Base-by-base conservation (phyloP, 768 basidiomycete species). In the Lactarius evosmus region DNA sequence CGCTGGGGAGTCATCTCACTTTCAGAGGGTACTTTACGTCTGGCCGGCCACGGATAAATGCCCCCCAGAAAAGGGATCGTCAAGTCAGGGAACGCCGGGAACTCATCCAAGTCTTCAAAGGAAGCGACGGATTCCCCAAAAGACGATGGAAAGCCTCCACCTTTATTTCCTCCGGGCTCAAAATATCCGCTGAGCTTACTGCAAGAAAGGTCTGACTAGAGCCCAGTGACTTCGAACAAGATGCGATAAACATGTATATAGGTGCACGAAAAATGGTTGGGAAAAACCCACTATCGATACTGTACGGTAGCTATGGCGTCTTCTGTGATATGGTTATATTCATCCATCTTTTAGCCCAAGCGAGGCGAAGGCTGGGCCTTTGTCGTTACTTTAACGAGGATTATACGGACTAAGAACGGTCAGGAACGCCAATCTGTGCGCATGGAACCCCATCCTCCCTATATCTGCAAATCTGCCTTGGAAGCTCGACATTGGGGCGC, bases 401-500 rank as follows among this genome's bases (percentile, higher is more conserved):
- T 85, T 56, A 86, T 89, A 72, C 87, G 86, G 72, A 94, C 88
- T 73, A 86, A 80, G 22, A 84, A 84, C 4, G 68, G 66, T 8
- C 60, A 67, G 52, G 81, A 87, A 67, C 80, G 75, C 59, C 91
- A 94, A 70, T 81, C 77, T 5, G 86, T 93, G 17, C 80, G 84
- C 52, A 75, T 97, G 66, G 85, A 85, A 65, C 88, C 93, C 6
- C 83, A 88, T 71, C 89, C 91, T 1, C 82, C 87, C 7, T 83
- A 90, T 67, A 75, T 82, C 51, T 79, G 84, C 65, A 79, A 83
- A 2, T 86, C 86, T n/a, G 81, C 86, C 7, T 72, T 87, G 27
- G 92, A 96, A 75, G 93, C 94, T 32, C 89, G 87, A 60, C 95
- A 97, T 72, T 95, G 91, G 87, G 93, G 88, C 41, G 93, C 93